Conservation (phyloP, 495 filamentous ascomycete species). For the Xylaria flabelliformis region DNA sequence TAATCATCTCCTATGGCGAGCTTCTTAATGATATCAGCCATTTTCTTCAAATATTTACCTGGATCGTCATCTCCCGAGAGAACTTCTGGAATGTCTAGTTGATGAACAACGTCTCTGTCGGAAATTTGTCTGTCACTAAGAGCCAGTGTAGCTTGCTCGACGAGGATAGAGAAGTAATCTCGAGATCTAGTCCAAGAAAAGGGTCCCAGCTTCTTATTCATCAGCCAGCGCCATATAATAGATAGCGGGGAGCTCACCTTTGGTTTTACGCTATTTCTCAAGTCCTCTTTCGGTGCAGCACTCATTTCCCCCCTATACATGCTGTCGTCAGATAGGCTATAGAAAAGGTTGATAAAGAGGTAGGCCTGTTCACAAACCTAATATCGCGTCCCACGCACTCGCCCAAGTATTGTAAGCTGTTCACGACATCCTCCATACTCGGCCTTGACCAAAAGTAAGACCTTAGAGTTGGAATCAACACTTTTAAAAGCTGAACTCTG, state of each 20-base stretch:
- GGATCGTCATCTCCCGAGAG: neutral
- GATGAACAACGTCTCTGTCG: neutral
- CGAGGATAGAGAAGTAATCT: constrained; percentile 2
- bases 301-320: neutral
- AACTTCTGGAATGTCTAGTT: neutral
- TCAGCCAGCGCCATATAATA: neutral
- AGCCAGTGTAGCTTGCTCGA: neutral
- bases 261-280: neutral
- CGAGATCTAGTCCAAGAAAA: constrained; percentile 2
- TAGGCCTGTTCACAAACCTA: neutral
- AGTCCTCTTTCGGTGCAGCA: neutral
- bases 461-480: neutral
- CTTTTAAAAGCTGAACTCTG: neutral
- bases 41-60: neutral
- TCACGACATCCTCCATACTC: neutral
- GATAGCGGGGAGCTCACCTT: neutral
- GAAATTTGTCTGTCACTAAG: neutral
- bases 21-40: neutral
- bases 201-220: neutral
- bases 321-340: neutral
- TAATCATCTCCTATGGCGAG: neutral
- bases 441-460: constrained; percentile 9
- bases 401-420: neutral
- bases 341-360: neutral
- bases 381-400: neutral